phyloP scores from a whole-genome alignment of 148 eudicot genomes.

The Salicornia ramosissima region DNA sequence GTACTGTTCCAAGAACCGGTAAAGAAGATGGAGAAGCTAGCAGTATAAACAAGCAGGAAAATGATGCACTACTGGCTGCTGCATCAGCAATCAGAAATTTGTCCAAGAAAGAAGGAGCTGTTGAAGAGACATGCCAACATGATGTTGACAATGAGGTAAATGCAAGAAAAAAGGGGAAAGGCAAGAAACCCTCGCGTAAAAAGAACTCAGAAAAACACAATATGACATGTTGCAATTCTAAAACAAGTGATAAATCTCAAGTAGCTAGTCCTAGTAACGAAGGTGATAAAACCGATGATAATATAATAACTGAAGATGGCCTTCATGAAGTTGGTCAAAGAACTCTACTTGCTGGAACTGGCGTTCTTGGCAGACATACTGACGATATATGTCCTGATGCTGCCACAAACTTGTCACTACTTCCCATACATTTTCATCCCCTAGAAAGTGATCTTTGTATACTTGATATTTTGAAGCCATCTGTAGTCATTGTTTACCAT shows the following conservation, averaged over 20 bases:
- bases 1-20: conserved; percentile 45
- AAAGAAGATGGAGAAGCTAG: conserved; percentile 62
- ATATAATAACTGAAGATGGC: conserved; percentile 19
- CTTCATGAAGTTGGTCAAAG: conserved; percentile 17
- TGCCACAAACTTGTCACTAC: conserved; percentile 35
- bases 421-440: conserved; percentile 80
- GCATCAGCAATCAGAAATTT: conserved; percentile 59
- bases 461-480: conserved; percentile 80
- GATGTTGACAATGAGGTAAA: conserved; percentile 28
- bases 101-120: conserved; percentile 37
- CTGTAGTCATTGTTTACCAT: conserved; percentile 71
- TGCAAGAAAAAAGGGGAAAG: conserved; percentile 37
- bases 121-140: conserved; percentile 32
- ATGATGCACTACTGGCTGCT: conserved; percentile 82
- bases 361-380: conserved; percentile 47
- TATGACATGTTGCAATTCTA: conserved; percentile 27
- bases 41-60: conserved; percentile 71
- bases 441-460: conserved; percentile 62
- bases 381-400: conserved; percentile 27
- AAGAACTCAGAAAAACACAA: conserved; percentile 23
- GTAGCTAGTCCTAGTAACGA: conserved; percentile 24
- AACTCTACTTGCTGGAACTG: conserved; percentile 26
- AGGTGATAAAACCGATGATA: conserved; percentile 23
- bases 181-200: conserved; percentile 28
- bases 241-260: conserved; percentile 29